Base-by-base conservation (phyloP, 2,329 filamentous ascomycete species). In the Cladosporium sp. region DNA sequence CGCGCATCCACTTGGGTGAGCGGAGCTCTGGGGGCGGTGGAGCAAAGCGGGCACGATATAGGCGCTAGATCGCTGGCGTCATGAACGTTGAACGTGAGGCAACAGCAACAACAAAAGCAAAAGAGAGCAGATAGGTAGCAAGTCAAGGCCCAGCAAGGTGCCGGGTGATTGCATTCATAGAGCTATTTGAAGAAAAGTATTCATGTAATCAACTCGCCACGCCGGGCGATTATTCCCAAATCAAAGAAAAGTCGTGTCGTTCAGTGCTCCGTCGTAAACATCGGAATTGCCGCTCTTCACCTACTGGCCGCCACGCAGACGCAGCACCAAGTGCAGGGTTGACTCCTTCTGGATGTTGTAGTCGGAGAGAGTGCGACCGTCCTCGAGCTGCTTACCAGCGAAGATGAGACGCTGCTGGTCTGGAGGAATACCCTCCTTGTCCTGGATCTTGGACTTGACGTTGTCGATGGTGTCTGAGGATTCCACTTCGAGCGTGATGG, bases 391-490 rank as follows among this genome's bases (percentile, higher is more conserved):
- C 79, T 95, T 95, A 49, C 90, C 91, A 43, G 91, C 91, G 60
- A 95, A 95, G 69, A 95, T 95, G 58, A 95, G 72, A 60, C 91
- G 88, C 81, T 95, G 90, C 76, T 95, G 90, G 77, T 95, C 90
- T 61, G 90, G 90, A 67, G 90, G 91, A 62, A 95, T 95, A 67
- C 90, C 91, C 80, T 95, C 91, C 86, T 95, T 95, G 78, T 95
- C 90, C 79, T 95, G 90, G 75, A 95, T 95, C 86, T 95, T 95
- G 77, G 84, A 84, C 84, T 96, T 96, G 77, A 96, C 91, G 83
- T 95, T 95, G 84, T 96, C 91, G 79, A 96, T 95, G 68, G 91
- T 95, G 78, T 95, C 91, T 72, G 85, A 90, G 69, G 89, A 95
- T 84, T 95, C 90, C 73, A 95, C 90, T 84, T 95, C 90, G 69